Evolutionary conservation across 202 grass and related monocot species (phyloP).

Genomic region (Thinopyrum obtusiflorum): DNA sequence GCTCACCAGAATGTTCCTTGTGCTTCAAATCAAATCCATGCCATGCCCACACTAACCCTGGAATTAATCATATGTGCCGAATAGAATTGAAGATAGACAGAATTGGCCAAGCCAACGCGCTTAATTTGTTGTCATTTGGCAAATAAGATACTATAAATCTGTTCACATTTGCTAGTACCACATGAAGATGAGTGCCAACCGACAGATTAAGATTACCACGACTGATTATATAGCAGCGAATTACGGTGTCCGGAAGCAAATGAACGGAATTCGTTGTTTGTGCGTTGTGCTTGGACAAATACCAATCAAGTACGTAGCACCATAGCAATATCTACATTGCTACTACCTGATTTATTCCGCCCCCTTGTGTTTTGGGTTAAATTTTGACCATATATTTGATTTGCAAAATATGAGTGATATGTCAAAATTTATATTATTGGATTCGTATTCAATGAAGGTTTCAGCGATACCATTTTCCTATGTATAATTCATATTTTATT

Average conservation of each 20-base stretch:
- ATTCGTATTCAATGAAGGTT: neutral
- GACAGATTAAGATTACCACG: neutral
- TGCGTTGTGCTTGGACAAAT: neutral
- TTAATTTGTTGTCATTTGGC: neutral
- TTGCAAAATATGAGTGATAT: neutral
- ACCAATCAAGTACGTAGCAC: neutral
- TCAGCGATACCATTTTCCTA: too few species aligned
- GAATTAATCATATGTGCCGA: neutral
- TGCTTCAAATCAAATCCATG: conserved; percentile 18
- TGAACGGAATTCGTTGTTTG: neutral
- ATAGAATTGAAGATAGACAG: neutral
- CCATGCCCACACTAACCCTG: neutral
- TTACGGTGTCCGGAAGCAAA: neutral
- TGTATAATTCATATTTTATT: too few species aligned
- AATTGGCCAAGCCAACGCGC: neutral
- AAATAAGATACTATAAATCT: neutral
- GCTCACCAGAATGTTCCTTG: conserved; percentile 8
- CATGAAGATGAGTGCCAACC: neutral
- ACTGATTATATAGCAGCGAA: neutral
- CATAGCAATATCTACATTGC: neutral
- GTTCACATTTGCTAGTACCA: neutral
- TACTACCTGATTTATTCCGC: too few species aligned
- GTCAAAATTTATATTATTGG: neutral
- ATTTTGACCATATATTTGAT: neutral
- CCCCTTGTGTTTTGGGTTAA: neutral